Percentiles rank a stretch among this genome's conserved stretches.
Evolutionary conservation across 352 stramenopile species (phyloP).

Genomic region (Globisporangium polare): DNA sequence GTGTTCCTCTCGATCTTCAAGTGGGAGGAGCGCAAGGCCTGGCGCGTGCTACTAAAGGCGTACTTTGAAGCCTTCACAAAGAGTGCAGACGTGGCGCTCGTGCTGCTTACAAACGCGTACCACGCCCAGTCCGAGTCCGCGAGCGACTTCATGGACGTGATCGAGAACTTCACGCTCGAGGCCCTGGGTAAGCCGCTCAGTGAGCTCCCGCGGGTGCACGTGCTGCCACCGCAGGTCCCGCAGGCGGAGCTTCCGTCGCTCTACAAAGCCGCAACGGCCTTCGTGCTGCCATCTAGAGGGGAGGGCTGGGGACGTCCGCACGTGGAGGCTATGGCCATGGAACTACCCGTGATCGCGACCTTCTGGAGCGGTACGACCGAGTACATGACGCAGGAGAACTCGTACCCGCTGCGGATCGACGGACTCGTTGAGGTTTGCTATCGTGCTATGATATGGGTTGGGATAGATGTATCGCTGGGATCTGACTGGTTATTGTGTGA

Average conservation of each 20-base stretch:
- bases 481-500: neutral
- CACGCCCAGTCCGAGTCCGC: constrained; percentile 49
- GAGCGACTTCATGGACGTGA: constrained; percentile 43
- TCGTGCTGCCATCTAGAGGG: constrained; percentile 90
- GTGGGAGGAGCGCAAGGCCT: constrained; percentile 92
- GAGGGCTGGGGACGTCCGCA: constrained; percentile 93
- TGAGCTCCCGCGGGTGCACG: constrained; percentile 53
- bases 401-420: constrained; percentile 76
- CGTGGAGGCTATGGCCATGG: constrained; percentile 93
- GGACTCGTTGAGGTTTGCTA: constrained; percentile 63
- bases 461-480: neutral
- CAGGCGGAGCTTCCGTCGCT: constrained; percentile 52
- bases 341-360: constrained; percentile 85
- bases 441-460: neutral
- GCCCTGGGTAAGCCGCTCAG: constrained; percentile 36
- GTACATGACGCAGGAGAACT: constrained; percentile 87
- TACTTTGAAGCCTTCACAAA: constrained; percentile 77
- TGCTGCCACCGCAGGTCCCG: constrained; percentile 59
- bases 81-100: constrained; percentile 65
- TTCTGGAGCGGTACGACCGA: constrained; percentile 91
- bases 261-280: constrained; percentile 77
- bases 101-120: constrained; percentile 88
- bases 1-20: constrained; percentile 94
- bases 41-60: constrained; percentile 79
- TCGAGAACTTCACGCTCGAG: constrained; percentile 53